Conservation (phyloP, 1,139 yeast species). For the Lodderomyces orthopsilosis region DNA sequence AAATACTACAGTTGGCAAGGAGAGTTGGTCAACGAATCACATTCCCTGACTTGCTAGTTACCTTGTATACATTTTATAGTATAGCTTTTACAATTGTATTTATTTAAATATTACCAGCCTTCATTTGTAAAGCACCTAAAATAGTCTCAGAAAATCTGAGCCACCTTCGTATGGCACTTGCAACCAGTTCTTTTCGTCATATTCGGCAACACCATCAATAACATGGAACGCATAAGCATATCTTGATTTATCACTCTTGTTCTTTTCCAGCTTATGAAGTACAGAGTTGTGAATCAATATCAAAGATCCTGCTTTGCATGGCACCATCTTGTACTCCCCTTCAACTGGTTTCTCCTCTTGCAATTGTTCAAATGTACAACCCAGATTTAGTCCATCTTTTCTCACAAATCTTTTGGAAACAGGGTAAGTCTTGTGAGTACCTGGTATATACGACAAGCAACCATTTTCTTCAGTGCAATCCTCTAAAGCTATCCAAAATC, state of each 20-base stretch:
- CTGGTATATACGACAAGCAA: constrained; percentile 70
- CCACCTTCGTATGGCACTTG: constrained; percentile 68
- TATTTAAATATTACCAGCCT: background rate
- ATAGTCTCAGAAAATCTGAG: constrained; percentile 52
- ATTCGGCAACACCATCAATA: constrained; percentile 60
- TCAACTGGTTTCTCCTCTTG: constrained; percentile 22
- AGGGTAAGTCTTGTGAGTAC: constrained; percentile 60
- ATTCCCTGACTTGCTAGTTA: constrained; percentile 32
- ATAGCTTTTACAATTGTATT: background rate
- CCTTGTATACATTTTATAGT: background rate
- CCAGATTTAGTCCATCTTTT: constrained; percentile 43
- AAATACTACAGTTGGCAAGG: constrained; percentile 67
- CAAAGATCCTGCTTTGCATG: constrained; percentile 70
- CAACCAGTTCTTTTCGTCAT: constrained; percentile 70
- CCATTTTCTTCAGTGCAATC: constrained; percentile 70
- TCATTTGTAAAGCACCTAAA: constrained; percentile 7
- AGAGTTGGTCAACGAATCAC: constrained; percentile 27
- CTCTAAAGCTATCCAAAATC: constrained; percentile 82
- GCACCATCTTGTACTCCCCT: constrained; percentile 47
- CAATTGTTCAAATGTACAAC: constrained; percentile 48
- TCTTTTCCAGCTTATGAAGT: constrained; percentile 67
- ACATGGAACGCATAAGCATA: constrained; percentile 80
- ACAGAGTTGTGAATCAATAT: constrained; percentile 70
- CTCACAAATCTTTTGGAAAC: constrained; percentile 68
- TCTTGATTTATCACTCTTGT: constrained; percentile 54